Evolutionary conservation across 2,329 filamentous ascomycete genomes (phyloP).

Genomic region (Neonectria coccinea): DNA sequence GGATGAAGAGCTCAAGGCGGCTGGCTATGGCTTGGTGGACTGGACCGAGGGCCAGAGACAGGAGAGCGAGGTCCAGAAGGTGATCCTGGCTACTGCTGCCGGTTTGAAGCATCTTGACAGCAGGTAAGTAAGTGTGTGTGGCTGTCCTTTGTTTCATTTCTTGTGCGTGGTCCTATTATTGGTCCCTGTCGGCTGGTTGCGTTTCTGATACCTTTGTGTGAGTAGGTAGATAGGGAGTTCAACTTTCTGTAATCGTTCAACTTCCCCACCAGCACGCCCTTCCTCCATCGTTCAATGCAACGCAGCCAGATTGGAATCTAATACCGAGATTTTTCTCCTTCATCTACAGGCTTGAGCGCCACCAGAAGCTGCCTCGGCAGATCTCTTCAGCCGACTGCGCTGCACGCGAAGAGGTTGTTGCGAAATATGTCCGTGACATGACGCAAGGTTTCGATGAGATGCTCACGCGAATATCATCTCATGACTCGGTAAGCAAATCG

Average conservation of each 20-base stretch:
- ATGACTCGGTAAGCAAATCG: neutral
- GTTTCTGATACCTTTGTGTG: neutral
- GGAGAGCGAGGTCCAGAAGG: neutral
- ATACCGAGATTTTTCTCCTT: constrained; percentile 1
- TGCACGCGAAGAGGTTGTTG: neutral
- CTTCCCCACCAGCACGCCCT: neutral
- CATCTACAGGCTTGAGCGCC: neutral
- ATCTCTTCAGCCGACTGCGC: neutral
- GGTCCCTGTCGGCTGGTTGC: neutral
- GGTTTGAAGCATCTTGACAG: neutral
- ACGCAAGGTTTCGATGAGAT: neutral
- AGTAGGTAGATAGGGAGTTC: neutral
- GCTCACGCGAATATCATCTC: neutral
- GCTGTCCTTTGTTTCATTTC: neutral
- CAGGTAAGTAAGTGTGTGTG: constrained; percentile 1
- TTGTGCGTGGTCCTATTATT: neutral
- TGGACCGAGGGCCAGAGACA: constrained; percentile 8
- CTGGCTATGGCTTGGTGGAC: neutral
- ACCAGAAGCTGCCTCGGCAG: neutral
- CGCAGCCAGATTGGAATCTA: neutral
- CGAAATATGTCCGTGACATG: neutral
- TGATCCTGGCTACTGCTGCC: constrained; percentile 1
- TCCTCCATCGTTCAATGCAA: neutral
- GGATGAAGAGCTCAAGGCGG: neutral
- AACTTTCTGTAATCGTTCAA: neutral